These are phyloP conservation scores for Penicillium sp. DNA, from an alignment of 2,329 filamentous ascomycete genomes.

Conservation along the genomic window DNA sequence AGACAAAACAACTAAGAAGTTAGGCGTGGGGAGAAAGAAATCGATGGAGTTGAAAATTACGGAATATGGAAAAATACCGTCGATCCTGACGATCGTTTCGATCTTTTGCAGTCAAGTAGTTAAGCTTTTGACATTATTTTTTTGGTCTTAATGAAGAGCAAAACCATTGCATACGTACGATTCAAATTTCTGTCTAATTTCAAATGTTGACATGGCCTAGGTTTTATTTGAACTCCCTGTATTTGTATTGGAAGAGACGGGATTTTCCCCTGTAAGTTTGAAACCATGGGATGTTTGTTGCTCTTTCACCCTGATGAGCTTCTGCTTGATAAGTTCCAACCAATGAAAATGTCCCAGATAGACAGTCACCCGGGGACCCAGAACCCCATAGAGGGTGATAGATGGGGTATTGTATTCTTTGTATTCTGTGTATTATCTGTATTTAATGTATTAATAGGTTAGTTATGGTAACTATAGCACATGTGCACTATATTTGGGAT, in stretches of 20 bases:
- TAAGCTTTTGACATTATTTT: slow-evolving; percentile 4
- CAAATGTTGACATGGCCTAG: background rate
- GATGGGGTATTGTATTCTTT: background rate
- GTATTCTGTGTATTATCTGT: too few species aligned
- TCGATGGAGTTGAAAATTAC: slow-evolving; percentile 12
- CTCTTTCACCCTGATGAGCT: slow-evolving; percentile 9
- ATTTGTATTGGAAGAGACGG: background rate
- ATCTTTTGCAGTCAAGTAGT: background rate
- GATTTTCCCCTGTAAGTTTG: background rate
- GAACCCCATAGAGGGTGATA: slow-evolving; percentile 1
- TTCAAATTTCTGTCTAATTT: background rate
- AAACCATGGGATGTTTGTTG: slow-evolving; percentile 3
- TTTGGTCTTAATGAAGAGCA: background rate
- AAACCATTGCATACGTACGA: background rate
- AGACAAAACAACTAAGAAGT: slow-evolving; percentile 4
- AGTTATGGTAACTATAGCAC: background rate
- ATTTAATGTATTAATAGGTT: slow-evolving; percentile 1
- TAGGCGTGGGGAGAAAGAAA: slow-evolving; percentile 12
- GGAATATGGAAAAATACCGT: slow-evolving; percentile 8
- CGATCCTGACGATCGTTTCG: slow-evolving; percentile 11
- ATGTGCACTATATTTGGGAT: slow-evolving; percentile 12
- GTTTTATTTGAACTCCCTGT: background rate
- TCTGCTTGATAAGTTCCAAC: background rate
- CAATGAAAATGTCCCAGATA: background rate
- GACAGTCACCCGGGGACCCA: background rate